These are phyloP conservation scores for Pseudogymnoascus sp. DNA, from an alignment of 2,329 filamentous ascomycete species.

Conservation along the genomic window DNA sequence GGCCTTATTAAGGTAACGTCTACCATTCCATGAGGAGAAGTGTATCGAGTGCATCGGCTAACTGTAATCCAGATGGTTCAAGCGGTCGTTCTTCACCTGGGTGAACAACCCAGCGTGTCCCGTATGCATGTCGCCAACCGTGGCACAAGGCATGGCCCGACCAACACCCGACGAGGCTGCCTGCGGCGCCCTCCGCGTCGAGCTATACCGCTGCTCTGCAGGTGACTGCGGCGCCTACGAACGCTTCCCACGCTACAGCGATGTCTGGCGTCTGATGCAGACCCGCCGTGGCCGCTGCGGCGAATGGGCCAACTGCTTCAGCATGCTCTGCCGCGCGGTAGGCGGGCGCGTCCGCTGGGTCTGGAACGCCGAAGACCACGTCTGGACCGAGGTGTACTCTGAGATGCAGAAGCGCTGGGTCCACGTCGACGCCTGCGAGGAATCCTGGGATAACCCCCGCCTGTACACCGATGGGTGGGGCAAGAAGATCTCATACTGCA, in stretches of 20 bases:
- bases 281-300: constrained; percentile 79
- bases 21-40: constrained; percentile 11
- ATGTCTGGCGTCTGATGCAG: constrained; percentile 87
- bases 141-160: constrained; percentile 72
- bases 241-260: constrained; percentile 87
- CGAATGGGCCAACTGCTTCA: constrained; percentile 98
- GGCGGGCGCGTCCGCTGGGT: constrained; percentile 91
- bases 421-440: constrained; percentile 93
- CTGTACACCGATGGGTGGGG: constrained; percentile 93
- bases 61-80: constrained; percentile 68
- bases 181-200: constrained; percentile 77
- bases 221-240: constrained; percentile 69
- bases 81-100: constrained; percentile 88
- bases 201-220: constrained; percentile 81
- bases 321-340: constrained; percentile 91
- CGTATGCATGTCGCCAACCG: constrained; percentile 72
- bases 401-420: constrained; percentile 90
- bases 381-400: constrained; percentile 97
- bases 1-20: constrained; percentile 66
- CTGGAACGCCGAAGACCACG: constrained; percentile 95
- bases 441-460: constrained; percentile 87
- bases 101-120: constrained; percentile 90
- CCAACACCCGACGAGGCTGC: constrained; percentile 85
- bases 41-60: constrained; percentile 12
- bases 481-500: constrained; percentile 93